Base-by-base conservation (phyloP, 148 eudicot species). In the Tetragonia tetragonoides region DNA sequence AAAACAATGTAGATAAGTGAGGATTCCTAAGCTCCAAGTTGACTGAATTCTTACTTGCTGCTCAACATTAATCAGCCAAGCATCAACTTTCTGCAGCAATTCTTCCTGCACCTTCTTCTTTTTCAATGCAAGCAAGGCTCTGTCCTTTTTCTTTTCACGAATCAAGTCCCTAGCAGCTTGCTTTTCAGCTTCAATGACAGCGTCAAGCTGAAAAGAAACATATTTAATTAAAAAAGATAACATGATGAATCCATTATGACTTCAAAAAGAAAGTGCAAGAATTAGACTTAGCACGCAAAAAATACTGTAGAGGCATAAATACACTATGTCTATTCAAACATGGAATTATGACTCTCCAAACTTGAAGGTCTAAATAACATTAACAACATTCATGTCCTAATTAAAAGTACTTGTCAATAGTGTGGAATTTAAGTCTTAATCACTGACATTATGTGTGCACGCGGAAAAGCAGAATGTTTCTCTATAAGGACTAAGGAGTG, bases 61-160 rank as follows among this genome's bases (percentile, higher is more conserved):
- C 82, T 91, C 99, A 80, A 95, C 98, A 81, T 95, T 95, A 67
- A 95, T 84, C 39, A 95, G 91, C 98, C 98, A 95, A 41, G 90
- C 89, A 87, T 95, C 99, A 60, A 93, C 99, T 88, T 95, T 91
- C 85, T 95, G 93, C 79, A 95, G 79, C 78, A 95, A 82, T 51
- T 95, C 97, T 82, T 95, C 99, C 81, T 95, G 99, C 66, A 90
- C 97, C 78, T 87, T 95, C 83, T 95, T 95, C 85, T 95, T 95
- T 86, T 90, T 95, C 76, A 95, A 84, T 70, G 98, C 95, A 59
- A 95, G 83, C 83, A 95, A 87, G 78, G 97, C 99, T 81, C 98
- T 90, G 14, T 95, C 99, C 87, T 95, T 95, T 84, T 87, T 95
- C 92, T 93, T 95, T 76, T 95, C 97, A 72, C 91, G 97, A 73